Evolutionary conservation across 345 rosid genomes (phyloP).

Genomic region (Gossypium herbaceum): DNA sequence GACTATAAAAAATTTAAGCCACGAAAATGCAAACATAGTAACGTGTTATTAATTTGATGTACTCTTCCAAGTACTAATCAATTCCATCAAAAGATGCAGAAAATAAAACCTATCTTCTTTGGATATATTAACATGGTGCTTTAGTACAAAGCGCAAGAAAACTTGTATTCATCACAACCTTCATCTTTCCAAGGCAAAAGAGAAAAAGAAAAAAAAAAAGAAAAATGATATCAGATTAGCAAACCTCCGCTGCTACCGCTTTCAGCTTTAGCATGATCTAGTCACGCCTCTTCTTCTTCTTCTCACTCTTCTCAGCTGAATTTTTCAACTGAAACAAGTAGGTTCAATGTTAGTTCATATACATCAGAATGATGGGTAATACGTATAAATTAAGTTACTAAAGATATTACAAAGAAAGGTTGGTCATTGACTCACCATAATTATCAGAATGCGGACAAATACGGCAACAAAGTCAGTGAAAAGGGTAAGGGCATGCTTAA

Average conservation of each 20-base stretch:
- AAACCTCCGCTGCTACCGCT: not conserved
- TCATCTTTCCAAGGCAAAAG: not conserved
- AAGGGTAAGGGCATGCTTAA: constrained; percentile 77
- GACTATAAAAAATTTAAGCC: not conserved
- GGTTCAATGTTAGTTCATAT: not conserved
- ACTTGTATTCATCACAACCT: not conserved
- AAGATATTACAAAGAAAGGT: not conserved
- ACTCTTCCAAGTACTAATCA: not conserved
- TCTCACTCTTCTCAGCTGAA: constrained; percentile 50
- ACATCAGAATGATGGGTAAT: not conserved
- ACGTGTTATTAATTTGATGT: not conserved
- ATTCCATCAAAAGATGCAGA: not conserved
- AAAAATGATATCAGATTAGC: not conserved
- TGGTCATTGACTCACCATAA: constrained; percentile 55
- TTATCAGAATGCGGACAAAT: constrained; percentile 69
- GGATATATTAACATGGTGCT: not conserved
- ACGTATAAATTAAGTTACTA: too few species aligned
- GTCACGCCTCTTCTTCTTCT: constrained; percentile 56
- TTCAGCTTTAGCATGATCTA: constrained; percentile 11
- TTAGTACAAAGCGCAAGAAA: not conserved
- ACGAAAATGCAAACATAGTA: not conserved
- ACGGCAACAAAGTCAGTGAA: constrained; percentile 79
- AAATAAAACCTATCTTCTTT: not conserved
- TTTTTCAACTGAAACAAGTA: constrained; percentile 54
- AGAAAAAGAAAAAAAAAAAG: too few species aligned